phyloP scores from a whole-genome alignment of 2,329 filamentous ascomycete species.

The Fusarium decemcellulare region DNA sequence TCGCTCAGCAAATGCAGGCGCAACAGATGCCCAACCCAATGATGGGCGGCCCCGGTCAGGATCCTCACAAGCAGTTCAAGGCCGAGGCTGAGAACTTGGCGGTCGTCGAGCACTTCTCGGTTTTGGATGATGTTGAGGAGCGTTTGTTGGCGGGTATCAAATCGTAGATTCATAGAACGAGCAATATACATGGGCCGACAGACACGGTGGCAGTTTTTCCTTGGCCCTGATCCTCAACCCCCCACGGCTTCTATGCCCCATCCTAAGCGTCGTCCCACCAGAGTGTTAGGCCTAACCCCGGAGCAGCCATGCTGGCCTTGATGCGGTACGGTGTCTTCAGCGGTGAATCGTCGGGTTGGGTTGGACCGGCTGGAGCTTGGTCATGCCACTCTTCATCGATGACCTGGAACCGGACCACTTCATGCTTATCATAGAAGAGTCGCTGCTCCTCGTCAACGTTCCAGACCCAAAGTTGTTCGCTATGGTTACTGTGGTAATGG shows the following conservation, averaged over 20 bases:
- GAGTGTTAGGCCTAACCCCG: slow-evolving; percentile 73
- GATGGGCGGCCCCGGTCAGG: slow-evolving; percentile 93
- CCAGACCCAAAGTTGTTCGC: slow-evolving; percentile 89
- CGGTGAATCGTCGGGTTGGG: slow-evolving; percentile 71
- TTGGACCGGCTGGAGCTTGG: slow-evolving; percentile 80
- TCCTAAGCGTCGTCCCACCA: slow-evolving; percentile 69
- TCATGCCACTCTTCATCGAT: slow-evolving; percentile 94
- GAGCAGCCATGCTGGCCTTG: slow-evolving; percentile 74
- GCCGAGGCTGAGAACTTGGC: slow-evolving; percentile 96
- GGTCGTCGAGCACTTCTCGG: slow-evolving; percentile 93
- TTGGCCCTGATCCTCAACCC: slow-evolving; percentile 13
- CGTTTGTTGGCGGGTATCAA: slow-evolving; percentile 76
- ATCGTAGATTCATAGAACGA: slow-evolving; percentile 53
- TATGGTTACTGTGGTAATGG: slow-evolving; percentile 70
- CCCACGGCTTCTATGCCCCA: slow-evolving; percentile 24
- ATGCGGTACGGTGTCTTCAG: slow-evolving; percentile 81
- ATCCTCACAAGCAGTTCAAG: slow-evolving; percentile 95
- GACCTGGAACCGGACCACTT: slow-evolving; percentile 88
- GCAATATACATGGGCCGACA: slow-evolving; percentile 44
- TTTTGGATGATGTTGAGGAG: slow-evolving; percentile 89
- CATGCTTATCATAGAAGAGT: slow-evolving; percentile 91
- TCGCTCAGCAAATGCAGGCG: slow-evolving; percentile 88
- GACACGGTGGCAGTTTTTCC: slow-evolving; percentile 41
- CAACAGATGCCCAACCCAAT: slow-evolving; percentile 70
- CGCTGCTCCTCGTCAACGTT: slow-evolving; percentile 78